Percentiles rank a stretch among this genome's conserved stretches.
These are phyloP conservation scores for Peribolospora kevripleyi DNA, from an alignment of 768 basidiomycete genomes.

Conservation along the genomic window DNA sequence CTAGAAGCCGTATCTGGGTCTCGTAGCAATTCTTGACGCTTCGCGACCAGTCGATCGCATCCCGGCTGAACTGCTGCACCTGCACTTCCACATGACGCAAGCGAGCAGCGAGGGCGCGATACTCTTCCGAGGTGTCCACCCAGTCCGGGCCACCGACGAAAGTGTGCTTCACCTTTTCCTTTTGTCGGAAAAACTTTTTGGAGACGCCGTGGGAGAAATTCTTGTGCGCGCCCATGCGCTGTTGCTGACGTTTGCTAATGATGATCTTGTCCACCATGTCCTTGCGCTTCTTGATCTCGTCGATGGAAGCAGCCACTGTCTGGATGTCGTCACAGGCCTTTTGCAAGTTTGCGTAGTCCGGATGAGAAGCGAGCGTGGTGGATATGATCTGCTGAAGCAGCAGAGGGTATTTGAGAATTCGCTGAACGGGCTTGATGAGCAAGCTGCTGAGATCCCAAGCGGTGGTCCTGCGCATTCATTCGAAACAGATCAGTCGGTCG, in stretches of 20 bases:
- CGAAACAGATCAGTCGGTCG: conserved; percentile 8
- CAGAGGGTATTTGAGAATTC: conserved; percentile 94
- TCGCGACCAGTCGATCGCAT: conserved; percentile 11
- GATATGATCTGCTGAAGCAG: conserved; percentile 36
- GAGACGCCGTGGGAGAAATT: conserved; percentile 5
- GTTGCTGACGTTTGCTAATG: neutral
- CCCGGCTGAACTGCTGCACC: conserved; percentile 7
- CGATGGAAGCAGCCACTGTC: conserved; percentile 14
- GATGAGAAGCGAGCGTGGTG: conserved; percentile 10
- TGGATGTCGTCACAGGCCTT: conserved; percentile 10
- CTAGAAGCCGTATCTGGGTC: conserved; percentile 7
- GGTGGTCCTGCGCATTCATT: conserved; percentile 39
- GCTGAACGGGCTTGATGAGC: conserved; percentile 93
- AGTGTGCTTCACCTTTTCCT: conserved; percentile 7
- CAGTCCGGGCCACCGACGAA: conserved; percentile 1
- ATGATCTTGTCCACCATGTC: conserved; percentile 6
- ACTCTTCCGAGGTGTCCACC: conserved; percentile 6
- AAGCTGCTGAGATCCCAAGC: conserved; percentile 84
- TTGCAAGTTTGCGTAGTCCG: conserved; percentile 8
- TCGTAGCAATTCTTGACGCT: conserved; percentile 8
- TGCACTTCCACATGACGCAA: conserved; percentile 4
- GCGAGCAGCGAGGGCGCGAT: conserved; percentile 8
- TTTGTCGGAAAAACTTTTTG: conserved; percentile 8
- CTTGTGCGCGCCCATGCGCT: neutral
- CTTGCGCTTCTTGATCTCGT: conserved; percentile 13